Evolutionary conservation across 2,329 filamentous ascomycete species (phyloP).

Genomic region (Hirsutella thompsonii): DNA sequence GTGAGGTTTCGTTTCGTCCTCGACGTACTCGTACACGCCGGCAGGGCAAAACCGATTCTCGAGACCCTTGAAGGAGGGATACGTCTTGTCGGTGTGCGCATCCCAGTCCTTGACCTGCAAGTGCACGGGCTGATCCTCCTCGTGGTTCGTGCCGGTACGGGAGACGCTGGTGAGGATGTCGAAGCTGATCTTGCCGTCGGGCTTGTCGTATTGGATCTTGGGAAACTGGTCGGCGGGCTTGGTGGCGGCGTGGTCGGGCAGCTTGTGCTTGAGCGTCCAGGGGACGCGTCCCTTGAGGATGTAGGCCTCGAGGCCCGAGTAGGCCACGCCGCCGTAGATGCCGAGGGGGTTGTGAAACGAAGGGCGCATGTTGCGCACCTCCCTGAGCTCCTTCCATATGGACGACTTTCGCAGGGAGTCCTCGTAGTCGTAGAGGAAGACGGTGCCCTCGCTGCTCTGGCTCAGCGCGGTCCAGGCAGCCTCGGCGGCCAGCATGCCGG

Average conservation of each 20-base stretch:
- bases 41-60: constrained; percentile 97
- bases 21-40: constrained; percentile 95
- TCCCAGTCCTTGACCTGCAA: constrained; percentile 94
- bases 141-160: constrained; percentile 93
- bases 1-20: constrained; percentile 74
- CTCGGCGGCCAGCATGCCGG: constrained; percentile 91
- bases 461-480: constrained; percentile 68
- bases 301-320: constrained; percentile 87
- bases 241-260: constrained; percentile 65
- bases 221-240: constrained; percentile 64
- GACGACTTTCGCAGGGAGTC: constrained; percentile 70
- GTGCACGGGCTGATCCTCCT: constrained; percentile 96
- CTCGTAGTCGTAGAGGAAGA: constrained; percentile 94
- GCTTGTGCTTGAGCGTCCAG: constrained; percentile 84
- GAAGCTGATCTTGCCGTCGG: constrained; percentile 87
- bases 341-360: constrained; percentile 84
- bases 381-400: constrained; percentile 89
- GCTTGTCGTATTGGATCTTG: constrained; percentile 95
- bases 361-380: constrained; percentile 94
- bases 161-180: constrained; percentile 94
- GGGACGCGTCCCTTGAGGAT: constrained; percentile 73
- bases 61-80: constrained; percentile 77
- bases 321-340: constrained; percentile 78
- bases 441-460: constrained; percentile 45
- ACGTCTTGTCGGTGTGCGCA: constrained; percentile 70